Conservation (phyloP, 1,139 yeast genomes). For the Sugiyamaella castrensis region DNA sequence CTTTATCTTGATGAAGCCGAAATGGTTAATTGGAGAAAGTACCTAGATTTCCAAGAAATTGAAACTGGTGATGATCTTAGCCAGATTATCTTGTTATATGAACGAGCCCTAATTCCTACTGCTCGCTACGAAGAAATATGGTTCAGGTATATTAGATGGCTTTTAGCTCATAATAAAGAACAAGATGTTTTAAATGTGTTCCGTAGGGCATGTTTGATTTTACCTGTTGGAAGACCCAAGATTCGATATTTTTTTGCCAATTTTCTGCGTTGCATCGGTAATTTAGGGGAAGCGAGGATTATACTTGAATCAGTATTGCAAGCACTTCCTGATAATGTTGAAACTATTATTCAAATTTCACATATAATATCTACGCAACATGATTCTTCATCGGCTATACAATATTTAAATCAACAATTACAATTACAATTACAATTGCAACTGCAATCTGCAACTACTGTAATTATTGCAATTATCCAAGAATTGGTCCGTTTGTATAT, state of each 20-base stretch:
- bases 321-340: constrained; percentile 33
- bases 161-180: constrained; percentile 25
- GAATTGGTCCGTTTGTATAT: constrained; percentile 17
- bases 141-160: constrained; percentile 56
- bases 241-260: constrained; percentile 35
- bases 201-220: constrained; percentile 33
- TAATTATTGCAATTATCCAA: constrained; percentile 13
- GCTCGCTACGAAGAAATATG: constrained; percentile 57
- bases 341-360: constrained; percentile 26
- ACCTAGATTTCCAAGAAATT: constrained; percentile 54
- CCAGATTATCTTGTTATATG: constrained; percentile 48
- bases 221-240: constrained; percentile 37
- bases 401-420: not conserved
- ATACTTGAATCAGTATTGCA: constrained; percentile 31
- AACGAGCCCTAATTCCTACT: constrained; percentile 47
- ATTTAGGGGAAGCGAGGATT: constrained; percentile 30
- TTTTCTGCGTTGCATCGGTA: constrained; percentile 33
- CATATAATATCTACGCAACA: not conserved
- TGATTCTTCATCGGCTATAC: constrained; percentile 5
- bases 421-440: not conserved
- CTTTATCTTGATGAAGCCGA: constrained; percentile 46
- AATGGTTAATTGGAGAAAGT: constrained; percentile 56
- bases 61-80: constrained; percentile 22
- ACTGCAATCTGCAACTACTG: not conserved
- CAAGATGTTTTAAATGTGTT: constrained; percentile 29